Conservation (phyloP, 2,329 filamentous ascomycete species). For the Teratosphaeriaceae sp. region DNA sequence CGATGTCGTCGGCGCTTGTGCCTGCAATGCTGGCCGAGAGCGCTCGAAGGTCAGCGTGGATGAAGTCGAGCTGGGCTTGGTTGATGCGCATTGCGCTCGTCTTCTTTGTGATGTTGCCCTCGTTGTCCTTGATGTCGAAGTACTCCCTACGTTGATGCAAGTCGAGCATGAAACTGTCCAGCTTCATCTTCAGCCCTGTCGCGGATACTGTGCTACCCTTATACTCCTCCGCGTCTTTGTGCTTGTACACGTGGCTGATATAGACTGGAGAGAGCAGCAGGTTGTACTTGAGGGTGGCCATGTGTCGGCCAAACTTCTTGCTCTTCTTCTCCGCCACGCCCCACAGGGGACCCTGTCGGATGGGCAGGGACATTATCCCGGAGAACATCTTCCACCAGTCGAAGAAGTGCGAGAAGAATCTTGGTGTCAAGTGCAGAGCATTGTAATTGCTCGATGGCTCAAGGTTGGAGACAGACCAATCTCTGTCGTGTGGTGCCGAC, state of each 20-base stretch:
- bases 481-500: constrained; percentile 74
- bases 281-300: constrained; percentile 99
- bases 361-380: constrained; percentile 86
- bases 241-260: constrained; percentile 95
- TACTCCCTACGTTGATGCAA: constrained; percentile 90
- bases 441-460: constrained; percentile 89
- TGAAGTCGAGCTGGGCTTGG: constrained; percentile 84
- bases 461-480: constrained; percentile 72
- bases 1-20: constrained; percentile 69
- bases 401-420: constrained; percentile 98
- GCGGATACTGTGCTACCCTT: constrained; percentile 73
- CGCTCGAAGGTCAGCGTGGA: constrained; percentile 85
- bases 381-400: constrained; percentile 97
- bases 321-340: constrained; percentile 91
- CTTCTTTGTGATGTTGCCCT: constrained; percentile 63
- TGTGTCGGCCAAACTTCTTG: constrained; percentile 95
- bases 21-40: constrained; percentile 85
- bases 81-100: constrained; percentile 96
- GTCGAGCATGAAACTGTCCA: constrained; percentile 97
- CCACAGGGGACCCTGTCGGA: constrained; percentile 87
- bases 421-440: constrained; percentile 85
- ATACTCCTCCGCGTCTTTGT: constrained; percentile 89
- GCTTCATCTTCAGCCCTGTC: constrained; percentile 90
- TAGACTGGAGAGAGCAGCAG: constrained; percentile 86
- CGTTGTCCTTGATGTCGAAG: constrained; percentile 68